Conservation (phyloP, 2,329 filamentous ascomycete species). For the Trichothecium roseum region DNA sequence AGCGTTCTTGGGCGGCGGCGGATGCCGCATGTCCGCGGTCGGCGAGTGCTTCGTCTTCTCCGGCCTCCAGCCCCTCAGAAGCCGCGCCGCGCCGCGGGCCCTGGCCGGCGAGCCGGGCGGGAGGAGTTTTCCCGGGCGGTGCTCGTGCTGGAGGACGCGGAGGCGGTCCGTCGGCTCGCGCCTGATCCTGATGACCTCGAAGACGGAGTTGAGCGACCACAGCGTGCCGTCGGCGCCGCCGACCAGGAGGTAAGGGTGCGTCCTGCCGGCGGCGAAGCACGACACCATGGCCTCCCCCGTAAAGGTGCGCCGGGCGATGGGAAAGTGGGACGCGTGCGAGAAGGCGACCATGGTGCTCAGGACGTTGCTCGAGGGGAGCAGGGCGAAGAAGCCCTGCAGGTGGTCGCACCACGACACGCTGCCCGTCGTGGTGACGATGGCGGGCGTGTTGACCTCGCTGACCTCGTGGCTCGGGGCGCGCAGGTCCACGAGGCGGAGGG, state of each 20-base stretch:
- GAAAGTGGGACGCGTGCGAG: conserved; percentile 40
- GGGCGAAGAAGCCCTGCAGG: conserved; percentile 41
- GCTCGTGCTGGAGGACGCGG: conserved; percentile 43
- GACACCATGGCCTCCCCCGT: conserved; percentile 39
- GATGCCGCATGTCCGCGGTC: conserved; percentile 10
- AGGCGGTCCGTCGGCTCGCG: conserved; percentile 23
- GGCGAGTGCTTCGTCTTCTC: conserved; percentile 37
- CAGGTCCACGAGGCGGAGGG: conserved; percentile 41
- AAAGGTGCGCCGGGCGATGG: conserved; percentile 40
- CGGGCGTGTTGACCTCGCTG: conserved; percentile 40
- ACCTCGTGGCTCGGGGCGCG: conserved; percentile 39
- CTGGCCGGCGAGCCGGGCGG: conserved; percentile 15
- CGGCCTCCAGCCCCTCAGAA: conserved; percentile 39
- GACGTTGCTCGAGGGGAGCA: conserved; percentile 41
- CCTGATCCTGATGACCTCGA: conserved; percentile 24
- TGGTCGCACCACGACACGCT: conserved; percentile 45
- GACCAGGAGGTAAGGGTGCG: conserved; percentile 42
- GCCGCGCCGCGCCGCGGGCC: conserved; percentile 36
- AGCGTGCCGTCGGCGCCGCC: conserved; percentile 45
- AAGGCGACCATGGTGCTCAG: conserved; percentile 43
- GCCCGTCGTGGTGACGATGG: conserved; percentile 41
- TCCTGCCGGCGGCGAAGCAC: conserved; percentile 36
- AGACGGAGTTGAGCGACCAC: conserved; percentile 31
- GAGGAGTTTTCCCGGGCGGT: conserved; percentile 24
- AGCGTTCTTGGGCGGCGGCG: too few relatives aligned